phyloP scores from a whole-genome alignment of 23 red algal species.

The Gracilaria gracilis region DNA sequence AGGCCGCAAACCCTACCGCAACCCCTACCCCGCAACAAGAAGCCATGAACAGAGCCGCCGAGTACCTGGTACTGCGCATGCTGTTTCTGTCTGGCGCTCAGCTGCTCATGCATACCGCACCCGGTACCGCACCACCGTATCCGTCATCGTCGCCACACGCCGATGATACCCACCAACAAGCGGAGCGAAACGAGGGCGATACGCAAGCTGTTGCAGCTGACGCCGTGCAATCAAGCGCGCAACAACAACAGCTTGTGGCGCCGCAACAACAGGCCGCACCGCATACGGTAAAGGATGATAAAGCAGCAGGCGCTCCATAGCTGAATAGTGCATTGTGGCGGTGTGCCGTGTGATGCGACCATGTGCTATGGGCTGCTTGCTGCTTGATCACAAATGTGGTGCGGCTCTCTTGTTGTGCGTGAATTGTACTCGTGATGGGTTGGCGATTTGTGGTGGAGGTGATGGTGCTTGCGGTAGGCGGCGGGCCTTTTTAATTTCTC shows the following conservation, averaged over 20 bases:
- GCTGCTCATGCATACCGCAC: constrained; percentile 55
- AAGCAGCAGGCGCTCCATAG: not conserved
- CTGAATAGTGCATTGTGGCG: not conserved
- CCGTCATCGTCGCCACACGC: not conserved
- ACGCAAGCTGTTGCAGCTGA: not conserved
- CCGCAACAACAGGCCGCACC: not conserved
- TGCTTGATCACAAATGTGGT: not conserved
- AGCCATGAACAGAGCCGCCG: constrained; percentile 73
- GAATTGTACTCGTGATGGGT: not conserved
- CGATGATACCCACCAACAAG: not conserved
- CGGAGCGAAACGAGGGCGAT: not conserved
- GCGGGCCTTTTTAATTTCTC: too few species aligned
- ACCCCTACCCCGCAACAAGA: constrained; percentile 74
- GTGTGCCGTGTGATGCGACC: not conserved
- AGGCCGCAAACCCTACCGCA: constrained; percentile 54
- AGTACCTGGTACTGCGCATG: constrained; percentile 80
- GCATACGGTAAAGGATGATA: not conserved
- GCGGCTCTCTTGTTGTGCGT: not conserved
- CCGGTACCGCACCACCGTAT: constrained; percentile 42
- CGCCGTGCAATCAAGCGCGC: not conserved
- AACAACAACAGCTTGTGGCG: not conserved
- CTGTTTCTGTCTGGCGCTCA: constrained; percentile 70
- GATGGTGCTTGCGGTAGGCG: too few species aligned
- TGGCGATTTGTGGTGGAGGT: too few species aligned
- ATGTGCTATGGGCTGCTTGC: not conserved